These are phyloP conservation scores for Russula emetica DNA, from an alignment of 768 basidiomycete species.

Conservation along the genomic window DNA sequence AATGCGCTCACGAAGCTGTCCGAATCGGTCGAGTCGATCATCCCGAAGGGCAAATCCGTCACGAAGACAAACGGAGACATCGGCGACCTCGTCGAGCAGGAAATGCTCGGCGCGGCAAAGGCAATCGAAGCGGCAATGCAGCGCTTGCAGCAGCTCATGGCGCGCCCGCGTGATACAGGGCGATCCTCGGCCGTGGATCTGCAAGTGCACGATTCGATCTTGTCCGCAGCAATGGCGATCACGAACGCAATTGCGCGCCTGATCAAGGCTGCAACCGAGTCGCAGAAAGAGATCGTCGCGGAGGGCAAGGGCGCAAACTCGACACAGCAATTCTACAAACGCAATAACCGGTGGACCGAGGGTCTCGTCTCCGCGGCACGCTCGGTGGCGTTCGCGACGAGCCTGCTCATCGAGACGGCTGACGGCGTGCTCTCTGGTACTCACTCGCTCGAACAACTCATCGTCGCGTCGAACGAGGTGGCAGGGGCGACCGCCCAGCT, in stretches of 20 bases:
- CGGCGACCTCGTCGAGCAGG: constrained; percentile 92
- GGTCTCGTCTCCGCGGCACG: constrained; percentile 98
- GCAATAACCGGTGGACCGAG: constrained; percentile 99
- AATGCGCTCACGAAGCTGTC: constrained; percentile 78
- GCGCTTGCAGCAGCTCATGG: constrained; percentile 86
- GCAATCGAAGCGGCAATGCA: constrained; percentile 93
- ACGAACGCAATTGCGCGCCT: constrained; percentile 92
- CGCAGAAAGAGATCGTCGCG: constrained; percentile 96
- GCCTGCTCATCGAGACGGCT: constrained; percentile 91
- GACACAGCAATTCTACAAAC: constrained; percentile 97
- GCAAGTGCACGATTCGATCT: constrained; percentile 97
- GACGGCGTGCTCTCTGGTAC: constrained; percentile 97
- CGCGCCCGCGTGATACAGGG: constrained; percentile 81
- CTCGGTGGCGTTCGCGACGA: constrained; percentile 95
- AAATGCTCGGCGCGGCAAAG: constrained; percentile 89
- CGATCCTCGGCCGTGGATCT: constrained; percentile 88
- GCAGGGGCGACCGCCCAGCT: constrained; percentile 96
- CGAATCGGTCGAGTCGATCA: constrained; percentile 77
- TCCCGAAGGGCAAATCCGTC: constrained; percentile 78
- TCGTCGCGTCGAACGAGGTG: constrained; percentile 99
- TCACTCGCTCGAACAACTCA: constrained; percentile 96
- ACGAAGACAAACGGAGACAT: constrained; percentile 86
- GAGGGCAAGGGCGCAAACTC: constrained; percentile 92
- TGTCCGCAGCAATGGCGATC: constrained; percentile 90
- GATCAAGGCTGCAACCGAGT: constrained; percentile 95